Evolutionary conservation across 2,329 filamentous ascomycete genomes (phyloP).

Genomic region (Septoria petroselini): DNA sequence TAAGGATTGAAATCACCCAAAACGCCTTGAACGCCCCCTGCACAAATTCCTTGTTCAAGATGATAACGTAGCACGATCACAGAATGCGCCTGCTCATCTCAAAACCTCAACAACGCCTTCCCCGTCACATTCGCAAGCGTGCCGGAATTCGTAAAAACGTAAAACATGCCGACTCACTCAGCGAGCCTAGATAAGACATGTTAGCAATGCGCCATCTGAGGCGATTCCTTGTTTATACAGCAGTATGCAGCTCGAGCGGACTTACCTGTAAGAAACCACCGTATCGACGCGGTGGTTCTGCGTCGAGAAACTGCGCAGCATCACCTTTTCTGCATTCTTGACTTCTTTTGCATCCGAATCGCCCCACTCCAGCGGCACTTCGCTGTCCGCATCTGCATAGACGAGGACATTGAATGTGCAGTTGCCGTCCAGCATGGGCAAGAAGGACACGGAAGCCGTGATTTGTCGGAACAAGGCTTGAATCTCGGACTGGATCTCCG

Average conservation of each 20-base stretch:
- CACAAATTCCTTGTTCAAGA: not conserved
- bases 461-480: conserved; percentile 97
- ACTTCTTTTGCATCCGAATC: conserved; percentile 99
- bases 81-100: not conserved
- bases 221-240: too few relatives aligned
- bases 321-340: conserved; percentile 87
- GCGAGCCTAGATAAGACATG: not conserved
- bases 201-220: too few relatives aligned
- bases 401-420: conserved; percentile 99
- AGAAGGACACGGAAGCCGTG: conserved; percentile 93
- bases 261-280: conserved; percentile 78
- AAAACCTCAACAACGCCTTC: not conserved
- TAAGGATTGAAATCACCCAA: not conserved
- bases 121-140: not conserved
- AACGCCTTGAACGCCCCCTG: not conserved
- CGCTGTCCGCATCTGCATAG: conserved; percentile 93
- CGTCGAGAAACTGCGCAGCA: conserved; percentile 93
- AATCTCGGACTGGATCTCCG: conserved; percentile 92
- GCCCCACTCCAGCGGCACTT: conserved; percentile 97
- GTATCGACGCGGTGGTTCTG: conserved; percentile 93
- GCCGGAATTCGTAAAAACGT: not conserved
- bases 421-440: conserved; percentile 88
- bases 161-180: not conserved
- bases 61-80: not conserved
- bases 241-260: conserved; percentile 1